Evolutionary conservation across 257 asterid species (phyloP).

Genomic region (Solanum gandarillasii): DNA sequence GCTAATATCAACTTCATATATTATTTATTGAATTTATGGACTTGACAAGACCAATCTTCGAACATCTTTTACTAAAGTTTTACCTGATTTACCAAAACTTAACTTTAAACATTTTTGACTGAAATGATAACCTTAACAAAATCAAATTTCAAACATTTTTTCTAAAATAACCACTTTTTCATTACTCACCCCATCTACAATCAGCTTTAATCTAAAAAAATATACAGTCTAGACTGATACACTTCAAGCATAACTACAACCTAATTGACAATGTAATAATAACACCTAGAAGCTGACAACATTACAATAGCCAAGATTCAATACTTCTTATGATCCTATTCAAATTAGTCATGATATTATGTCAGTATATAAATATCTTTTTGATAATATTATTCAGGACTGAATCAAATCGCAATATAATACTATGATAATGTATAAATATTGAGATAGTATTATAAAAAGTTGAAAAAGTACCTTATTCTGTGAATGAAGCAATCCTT

Average conservation of each 20-base stretch:
- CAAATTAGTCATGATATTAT: neutral
- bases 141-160: neutral
- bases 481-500: no score
- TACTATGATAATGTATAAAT: no score
- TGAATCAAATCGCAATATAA: no score
- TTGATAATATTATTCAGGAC: neutral
- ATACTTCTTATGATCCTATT: neutral
- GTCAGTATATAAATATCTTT: neutral
- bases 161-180: no score
- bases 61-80: no score
- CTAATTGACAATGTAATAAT: no score
- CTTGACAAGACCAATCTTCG: neutral
- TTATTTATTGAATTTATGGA: neutral
- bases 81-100: neutral
- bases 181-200: neutral
- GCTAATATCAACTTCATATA: neutral
- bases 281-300: no score
- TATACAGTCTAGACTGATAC: no score
- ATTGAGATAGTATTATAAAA: no score
- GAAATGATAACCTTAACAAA: neutral
- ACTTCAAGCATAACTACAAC: no score
- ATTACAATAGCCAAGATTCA: no score
- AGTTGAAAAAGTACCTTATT: no score
- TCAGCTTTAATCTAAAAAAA: neutral
- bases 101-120: neutral